A percentile compares a stretch with the other conserved stretches of the same genome.
Evolutionary conservation across 148 eudicot genomes (phyloP).

Genomic region (Salicornia ramosissima): DNA sequence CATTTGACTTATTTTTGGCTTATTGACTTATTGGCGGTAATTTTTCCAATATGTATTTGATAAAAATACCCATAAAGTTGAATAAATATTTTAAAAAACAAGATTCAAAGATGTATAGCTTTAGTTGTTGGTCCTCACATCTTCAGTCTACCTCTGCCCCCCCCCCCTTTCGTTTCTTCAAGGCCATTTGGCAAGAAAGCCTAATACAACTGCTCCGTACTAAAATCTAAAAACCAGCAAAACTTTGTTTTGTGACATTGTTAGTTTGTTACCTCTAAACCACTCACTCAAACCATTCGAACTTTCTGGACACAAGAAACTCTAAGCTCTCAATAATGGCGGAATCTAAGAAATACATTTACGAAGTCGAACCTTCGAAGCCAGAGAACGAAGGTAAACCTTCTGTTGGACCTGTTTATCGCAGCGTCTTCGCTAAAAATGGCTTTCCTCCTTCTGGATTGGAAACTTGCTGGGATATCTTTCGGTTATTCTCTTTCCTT

Average conservation of each 20-base stretch:
- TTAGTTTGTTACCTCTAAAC: too few species aligned
- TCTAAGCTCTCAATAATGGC: slow-evolving; percentile 23
- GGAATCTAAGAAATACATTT: slow-evolving; percentile 35
- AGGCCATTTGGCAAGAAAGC: too few species aligned
- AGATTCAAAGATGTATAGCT: too few species aligned
- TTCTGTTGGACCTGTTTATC: slow-evolving; percentile 72
- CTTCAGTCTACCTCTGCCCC: neutral
- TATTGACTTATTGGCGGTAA: too few species aligned
- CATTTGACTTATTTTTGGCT: too few species aligned
- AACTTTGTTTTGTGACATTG: too few species aligned
- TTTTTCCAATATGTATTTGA: too few species aligned
- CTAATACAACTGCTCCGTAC: too few species aligned
- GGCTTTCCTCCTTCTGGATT: slow-evolving; percentile 64
- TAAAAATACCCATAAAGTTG: too few species aligned
- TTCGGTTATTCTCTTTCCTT: slow-evolving; percentile 46
- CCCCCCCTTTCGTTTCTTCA: too few species aligned
- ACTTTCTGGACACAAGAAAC: neutral
- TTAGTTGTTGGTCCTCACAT: neutral
- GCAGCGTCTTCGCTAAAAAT: slow-evolving; percentile 67
- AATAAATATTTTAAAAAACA: too few species aligned
- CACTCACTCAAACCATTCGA: too few species aligned
- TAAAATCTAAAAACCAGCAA: neutral
- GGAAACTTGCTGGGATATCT: slow-evolving; percentile 90
- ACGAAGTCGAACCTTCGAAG: slow-evolving; percentile 63
- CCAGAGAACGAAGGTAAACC: slow-evolving; percentile 49